Conservation (phyloP, 2,329 filamentous ascomycete species). For the Dactylellina haptotyla region DNA sequence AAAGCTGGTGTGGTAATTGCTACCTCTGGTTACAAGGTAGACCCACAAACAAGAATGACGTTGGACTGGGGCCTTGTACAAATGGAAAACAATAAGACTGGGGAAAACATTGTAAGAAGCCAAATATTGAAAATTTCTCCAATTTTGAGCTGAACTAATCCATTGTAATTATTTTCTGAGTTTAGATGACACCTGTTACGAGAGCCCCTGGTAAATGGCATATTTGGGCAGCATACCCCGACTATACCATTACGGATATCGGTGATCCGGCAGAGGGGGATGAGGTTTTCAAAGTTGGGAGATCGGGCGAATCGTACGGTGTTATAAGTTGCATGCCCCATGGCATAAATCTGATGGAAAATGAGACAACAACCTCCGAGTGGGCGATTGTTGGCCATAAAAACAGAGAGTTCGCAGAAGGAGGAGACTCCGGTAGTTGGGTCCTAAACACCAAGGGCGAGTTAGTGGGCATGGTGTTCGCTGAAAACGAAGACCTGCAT, state of each 20-base stretch:
- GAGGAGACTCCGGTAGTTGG: constrained; percentile 20
- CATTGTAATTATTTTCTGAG: constrained; percentile 7
- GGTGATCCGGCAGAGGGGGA: constrained; percentile 14
- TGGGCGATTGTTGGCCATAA: constrained; percentile 22
- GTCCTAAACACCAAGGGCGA: constrained; percentile 12
- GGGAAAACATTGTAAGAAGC: constrained; percentile 24
- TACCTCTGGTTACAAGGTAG: constrained; percentile 27
- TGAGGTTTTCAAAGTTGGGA: constrained; percentile 25
- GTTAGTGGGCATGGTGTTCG: constrained; percentile 21
- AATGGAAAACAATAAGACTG: background rate
- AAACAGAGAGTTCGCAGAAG: constrained; percentile 4
- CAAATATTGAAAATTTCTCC: constrained; percentile 23
- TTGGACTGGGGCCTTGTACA: constrained; percentile 30
- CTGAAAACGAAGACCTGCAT: constrained; percentile 7
- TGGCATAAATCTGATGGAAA: constrained; percentile 11
- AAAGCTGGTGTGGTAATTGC: constrained; percentile 16
- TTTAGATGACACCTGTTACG: background rate
- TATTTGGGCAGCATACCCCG: background rate
- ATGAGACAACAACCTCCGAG: constrained; percentile 1
- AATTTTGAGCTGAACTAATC: constrained; percentile 17
- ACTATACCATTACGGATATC: constrained; percentile 7
- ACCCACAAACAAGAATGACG: background rate
- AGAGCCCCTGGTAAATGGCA: background rate
- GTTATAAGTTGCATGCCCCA: constrained; percentile 12
- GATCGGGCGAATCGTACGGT: constrained; percentile 19